Evolutionary conservation across 2,329 filamentous ascomycete genomes (phyloP).

Genomic region (Penicillium sp.): DNA sequence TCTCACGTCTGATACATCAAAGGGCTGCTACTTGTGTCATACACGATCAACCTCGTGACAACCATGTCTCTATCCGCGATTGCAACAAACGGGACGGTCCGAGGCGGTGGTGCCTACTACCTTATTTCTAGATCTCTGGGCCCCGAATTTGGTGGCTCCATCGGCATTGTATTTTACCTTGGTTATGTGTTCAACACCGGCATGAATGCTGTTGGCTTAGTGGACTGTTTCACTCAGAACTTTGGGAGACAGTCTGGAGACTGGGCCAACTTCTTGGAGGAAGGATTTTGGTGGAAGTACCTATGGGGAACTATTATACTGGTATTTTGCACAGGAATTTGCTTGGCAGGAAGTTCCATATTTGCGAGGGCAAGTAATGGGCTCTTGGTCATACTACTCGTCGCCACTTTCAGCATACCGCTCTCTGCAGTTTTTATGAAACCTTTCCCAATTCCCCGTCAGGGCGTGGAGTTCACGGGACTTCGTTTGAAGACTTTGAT

Average conservation of each 20-base stretch:
- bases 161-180: constrained; percentile 81
- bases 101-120: constrained; percentile 80
- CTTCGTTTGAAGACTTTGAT: constrained; percentile 60
- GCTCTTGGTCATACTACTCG: constrained; percentile 59
- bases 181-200: constrained; percentile 80
- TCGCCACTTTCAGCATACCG: constrained; percentile 73
- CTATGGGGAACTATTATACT: constrained; percentile 65
- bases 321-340: constrained; percentile 62
- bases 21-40: constrained; percentile 68
- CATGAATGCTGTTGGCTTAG: constrained; percentile 75
- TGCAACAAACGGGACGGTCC: constrained; percentile 79
- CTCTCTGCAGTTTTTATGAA: constrained; percentile 60
- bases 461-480: constrained; percentile 69
- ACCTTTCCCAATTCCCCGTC: constrained; percentile 56
- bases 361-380: constrained; percentile 75
- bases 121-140: constrained; percentile 77
- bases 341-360: constrained; percentile 67
- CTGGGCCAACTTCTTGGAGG: constrained; percentile 53
- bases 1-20: constrained; percentile 13
- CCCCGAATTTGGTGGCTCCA: constrained; percentile 80
- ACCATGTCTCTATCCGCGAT: constrained; percentile 80
- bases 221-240: constrained; percentile 72
- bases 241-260: constrained; percentile 53
- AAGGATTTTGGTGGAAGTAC: constrained; percentile 69
- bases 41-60: constrained; percentile 72